Evolutionary conservation across 257 asterid genomes (phyloP), one percentile per base, ranked within the genome.

Genomic region (Primulina eburnea): DNA sequence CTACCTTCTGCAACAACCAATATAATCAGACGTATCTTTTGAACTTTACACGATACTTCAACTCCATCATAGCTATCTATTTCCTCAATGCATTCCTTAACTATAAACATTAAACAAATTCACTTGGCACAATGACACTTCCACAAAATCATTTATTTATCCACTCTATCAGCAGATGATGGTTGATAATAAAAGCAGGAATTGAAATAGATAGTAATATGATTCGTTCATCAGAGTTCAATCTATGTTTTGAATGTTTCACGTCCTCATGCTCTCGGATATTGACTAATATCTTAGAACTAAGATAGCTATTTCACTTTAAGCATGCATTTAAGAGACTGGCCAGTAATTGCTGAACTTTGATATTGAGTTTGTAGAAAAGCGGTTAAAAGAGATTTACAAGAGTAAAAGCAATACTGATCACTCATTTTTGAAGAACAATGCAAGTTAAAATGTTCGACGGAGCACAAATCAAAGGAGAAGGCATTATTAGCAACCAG

Each of bases 1-100:
- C 30, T 65, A 37, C 43, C 40, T 52, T 64, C 24, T 12, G 50
- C 70, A 5, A 7, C 17, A 21, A 66, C 28, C 71, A 65, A 30
- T 32, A 7, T 7, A 50, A 40, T 10, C 26, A 9, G 16, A 29
- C 28, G n/a, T 53, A 17, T 66, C 24, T 5, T 21, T 35, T 34
- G 17, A 65, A 3, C 9, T 40, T 64, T 14, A 12, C 70, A 43
- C 2, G 37, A 33, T 68, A 14, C 35, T 52, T 32, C 14, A 68
- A 33, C 20, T 62, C 17, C 17, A 29, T 17, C 47, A 33, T 30
- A 52, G 57, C 17, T 34, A 52, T 68, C 26, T 52, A 56, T 4
- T 34, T 68, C 53, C 50, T 4, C 30, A 9, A 10, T 21, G 58
- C 58, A 55, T 8, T 18, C 35, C 73, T 20, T 57, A 24, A 38